Conservation (phyloP, 73 alveolate species). For the Tetrahymena borealis region DNA sequence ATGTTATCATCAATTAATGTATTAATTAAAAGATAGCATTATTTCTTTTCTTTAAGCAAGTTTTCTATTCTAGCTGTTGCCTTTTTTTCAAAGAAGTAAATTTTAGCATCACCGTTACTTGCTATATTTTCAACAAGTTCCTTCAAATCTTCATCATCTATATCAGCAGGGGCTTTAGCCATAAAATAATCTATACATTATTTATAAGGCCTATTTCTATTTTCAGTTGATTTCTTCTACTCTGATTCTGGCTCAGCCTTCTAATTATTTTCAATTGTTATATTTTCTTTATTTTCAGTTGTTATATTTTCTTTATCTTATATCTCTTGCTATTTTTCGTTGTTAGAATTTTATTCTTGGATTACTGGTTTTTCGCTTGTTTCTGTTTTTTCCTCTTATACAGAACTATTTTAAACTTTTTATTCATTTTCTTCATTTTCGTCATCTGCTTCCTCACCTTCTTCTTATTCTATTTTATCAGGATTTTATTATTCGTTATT, state of each 20-base stretch:
- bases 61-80: slow-evolving; percentile 42
- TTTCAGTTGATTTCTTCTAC: neutral
- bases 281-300: neutral
- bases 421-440: slow-evolving; percentile 10
- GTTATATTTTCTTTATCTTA: neutral
- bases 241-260: neutral
- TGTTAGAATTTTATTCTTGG: neutral
- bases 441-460: slow-evolving; percentile 51
- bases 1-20: slow-evolving; percentile 13
- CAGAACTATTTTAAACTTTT: neutral
- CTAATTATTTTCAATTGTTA: neutral
- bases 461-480: slow-evolving; percentile 31
- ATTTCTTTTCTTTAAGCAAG: slow-evolving; percentile 18
- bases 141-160: slow-evolving; percentile 1
- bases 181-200: neutral
- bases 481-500: slow-evolving; percentile 12
- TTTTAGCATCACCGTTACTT: neutral
- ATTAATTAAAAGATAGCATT: slow-evolving; percentile 7
- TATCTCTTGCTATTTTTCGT: neutral
- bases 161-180: slow-evolving; percentile 3
- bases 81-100: slow-evolving; percentile 53
- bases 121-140: neutral
- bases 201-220: neutral
- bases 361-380: neutral
- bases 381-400: neutral